Conservation (phyloP, 1,284 basidiomycete genomes). For the Vanrija sp. region DNA sequence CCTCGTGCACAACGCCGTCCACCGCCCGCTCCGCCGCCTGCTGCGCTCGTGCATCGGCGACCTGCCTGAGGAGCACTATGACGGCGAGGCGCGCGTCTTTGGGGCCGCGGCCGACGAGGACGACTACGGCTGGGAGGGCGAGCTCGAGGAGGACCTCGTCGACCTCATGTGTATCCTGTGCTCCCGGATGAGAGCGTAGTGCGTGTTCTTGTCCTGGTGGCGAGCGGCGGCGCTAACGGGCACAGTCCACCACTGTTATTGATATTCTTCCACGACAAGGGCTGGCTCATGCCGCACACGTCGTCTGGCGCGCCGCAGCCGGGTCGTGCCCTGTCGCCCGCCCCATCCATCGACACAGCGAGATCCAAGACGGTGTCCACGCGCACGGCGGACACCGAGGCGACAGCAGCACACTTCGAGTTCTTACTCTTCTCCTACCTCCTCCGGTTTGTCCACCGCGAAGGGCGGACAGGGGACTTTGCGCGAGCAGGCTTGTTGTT, state of each 20-base stretch:
- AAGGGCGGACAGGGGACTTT: slow-evolving; percentile 89
- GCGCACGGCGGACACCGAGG: slow-evolving; percentile 8
- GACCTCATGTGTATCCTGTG: slow-evolving; percentile 85
- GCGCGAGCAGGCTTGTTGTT: slow-evolving; percentile 87
- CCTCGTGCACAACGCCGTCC: slow-evolving; percentile 82
- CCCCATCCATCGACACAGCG: slow-evolving; percentile 53
- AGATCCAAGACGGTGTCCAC: slow-evolving; percentile 57
- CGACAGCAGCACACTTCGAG: slow-evolving; percentile 62
- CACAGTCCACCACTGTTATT: slow-evolving; percentile 72
- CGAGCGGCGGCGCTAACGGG: not conserved
- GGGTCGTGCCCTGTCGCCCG: slow-evolving; percentile 44
- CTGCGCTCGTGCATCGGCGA: slow-evolving; percentile 85
- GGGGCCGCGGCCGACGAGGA: slow-evolving; percentile 68
- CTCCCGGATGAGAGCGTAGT: slow-evolving; percentile 79
- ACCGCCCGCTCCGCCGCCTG: slow-evolving; percentile 80
- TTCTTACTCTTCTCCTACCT: slow-evolving; percentile 94
- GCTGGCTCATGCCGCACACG: slow-evolving; percentile 30
- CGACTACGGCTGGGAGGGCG: slow-evolving; percentile 19
- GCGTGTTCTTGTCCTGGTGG: slow-evolving; percentile 12
- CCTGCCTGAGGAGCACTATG: slow-evolving; percentile 74
- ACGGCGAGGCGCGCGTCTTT: slow-evolving; percentile 66
- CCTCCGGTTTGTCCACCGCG: slow-evolving; percentile 88
- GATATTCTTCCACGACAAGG: slow-evolving; percentile 91
- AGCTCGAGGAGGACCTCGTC: slow-evolving; percentile 60
- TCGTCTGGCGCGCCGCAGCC: slow-evolving; percentile 11